Base-by-base conservation (phyloP, 1,139 yeast genomes). In the Martiniozyma asiatica region DNA sequence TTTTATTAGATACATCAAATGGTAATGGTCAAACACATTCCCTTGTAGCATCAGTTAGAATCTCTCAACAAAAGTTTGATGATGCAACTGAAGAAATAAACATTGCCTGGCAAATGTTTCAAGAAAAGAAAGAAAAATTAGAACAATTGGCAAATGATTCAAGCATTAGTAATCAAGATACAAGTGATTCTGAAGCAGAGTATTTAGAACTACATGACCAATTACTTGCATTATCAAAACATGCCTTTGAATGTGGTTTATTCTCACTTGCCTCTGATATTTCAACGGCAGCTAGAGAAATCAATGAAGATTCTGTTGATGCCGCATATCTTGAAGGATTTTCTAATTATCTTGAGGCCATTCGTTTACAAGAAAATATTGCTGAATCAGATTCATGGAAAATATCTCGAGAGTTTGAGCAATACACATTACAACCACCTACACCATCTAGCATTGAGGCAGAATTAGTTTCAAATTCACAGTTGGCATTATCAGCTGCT, bases 291-390 rank as follows among this genome's bases (percentile, higher is more conserved):
- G 62, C 77, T 14, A 74, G 76, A 44, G 87, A 80, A 38, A 68
- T 87, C 30, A 85, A 87, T 54, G 96, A 87, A 44, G 77, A 74
- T 42, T 72, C 81, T 37, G 60, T 82, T 34, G 97, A 87, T 45
- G 65, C 77, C 22, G 77, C 69, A 48, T 87, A 87, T 50, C 60
- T 84, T 42, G 94, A 82, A 48, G 92, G 92, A 0, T 70, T 85
- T 46, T 73, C 92, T 1, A 63, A 74, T 45, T 66, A 74, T 38
- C 61, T 81, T 43, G 61, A 59, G 32, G 73, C 76, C 11, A 73
- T 74, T 39, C 51, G 61, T 36, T 41, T 56, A 35, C 50, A 52
- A 32, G 43, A 46, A 24, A 30, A 31, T 3, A 30, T 48, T n/a
- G 5, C 41, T n/a, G 36, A 29, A 13, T 37, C 30, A 4, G 42